A percentile compares a stretch with the other conserved stretches of the same genome.
phyloP scores from a whole-genome alignment of 2,329 filamentous ascomycete species.

The Aspergillus viridinutans region DNA sequence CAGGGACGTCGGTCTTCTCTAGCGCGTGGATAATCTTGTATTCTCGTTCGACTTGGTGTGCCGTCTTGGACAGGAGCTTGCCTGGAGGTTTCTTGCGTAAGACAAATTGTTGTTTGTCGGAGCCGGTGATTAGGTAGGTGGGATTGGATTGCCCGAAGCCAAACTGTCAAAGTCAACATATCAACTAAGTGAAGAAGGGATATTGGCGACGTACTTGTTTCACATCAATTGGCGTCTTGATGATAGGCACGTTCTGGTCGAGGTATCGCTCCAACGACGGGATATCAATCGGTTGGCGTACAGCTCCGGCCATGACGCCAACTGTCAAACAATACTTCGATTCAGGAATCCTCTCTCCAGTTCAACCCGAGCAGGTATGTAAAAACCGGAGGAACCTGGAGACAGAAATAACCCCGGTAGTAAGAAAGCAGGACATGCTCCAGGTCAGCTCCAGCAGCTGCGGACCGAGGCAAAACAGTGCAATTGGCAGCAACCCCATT shows the following conservation, averaged over 20 bases:
- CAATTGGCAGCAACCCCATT: background rate
- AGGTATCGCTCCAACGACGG: conserved; percentile 76
- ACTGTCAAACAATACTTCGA: background rate
- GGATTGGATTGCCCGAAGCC: conserved; percentile 97
- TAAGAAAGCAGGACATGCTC: background rate
- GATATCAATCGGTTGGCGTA: conserved; percentile 88
- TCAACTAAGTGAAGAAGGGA: background rate
- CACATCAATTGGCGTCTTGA: conserved; percentile 76
- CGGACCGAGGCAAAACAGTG: conserved; percentile 7
- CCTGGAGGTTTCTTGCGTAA: conserved; percentile 98
- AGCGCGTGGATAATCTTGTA: conserved; percentile 86
- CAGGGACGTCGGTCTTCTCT: conserved; percentile 73
- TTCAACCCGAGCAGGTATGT: background rate
- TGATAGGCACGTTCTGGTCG: conserved; percentile 70
- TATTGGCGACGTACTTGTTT: conserved; percentile 65
- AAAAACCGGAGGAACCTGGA: background rate
- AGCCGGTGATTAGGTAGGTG: conserved; percentile 82
- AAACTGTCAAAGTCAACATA: conserved; percentile 57
- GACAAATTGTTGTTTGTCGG: conserved; percentile 69
- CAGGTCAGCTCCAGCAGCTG: background rate
- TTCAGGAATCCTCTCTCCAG: background rate
- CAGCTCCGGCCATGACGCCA: conserved; percentile 68
- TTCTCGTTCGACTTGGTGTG: conserved; percentile 94
- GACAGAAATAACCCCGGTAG: conserved; percentile 4
- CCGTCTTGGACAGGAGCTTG: conserved; percentile 83